Percentiles rank a stretch among this genome's conserved stretches.
Evolutionary conservation across 73 alveolate genomes (phyloP).

Genomic region (Breviolum minutum): DNA sequence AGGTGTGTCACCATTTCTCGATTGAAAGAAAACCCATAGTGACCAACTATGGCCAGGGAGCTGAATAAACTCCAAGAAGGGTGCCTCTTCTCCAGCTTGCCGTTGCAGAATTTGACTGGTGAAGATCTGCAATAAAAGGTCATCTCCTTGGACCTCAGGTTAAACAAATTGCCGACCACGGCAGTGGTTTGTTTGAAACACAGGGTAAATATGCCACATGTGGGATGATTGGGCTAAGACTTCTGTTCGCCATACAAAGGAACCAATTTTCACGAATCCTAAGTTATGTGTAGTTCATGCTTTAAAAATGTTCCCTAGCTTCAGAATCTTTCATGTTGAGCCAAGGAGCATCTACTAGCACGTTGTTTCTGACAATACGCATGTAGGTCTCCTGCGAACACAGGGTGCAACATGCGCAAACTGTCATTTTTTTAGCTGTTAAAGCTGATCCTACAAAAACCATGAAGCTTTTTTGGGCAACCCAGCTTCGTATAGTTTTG

Average conservation of each 20-base stretch:
- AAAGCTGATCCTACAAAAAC: too few species aligned
- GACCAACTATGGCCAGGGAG: not conserved
- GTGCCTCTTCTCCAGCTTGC: slow-evolving; percentile 89
- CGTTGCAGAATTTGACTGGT: slow-evolving; percentile 75
- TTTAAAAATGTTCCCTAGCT: too few species aligned
- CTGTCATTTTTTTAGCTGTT: not conserved
- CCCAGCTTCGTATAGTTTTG: not conserved
- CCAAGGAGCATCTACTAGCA: slow-evolving; percentile 64
- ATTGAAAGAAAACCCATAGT: not conserved
- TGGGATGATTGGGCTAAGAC: too few species aligned
- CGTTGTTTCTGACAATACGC: slow-evolving; percentile 82
- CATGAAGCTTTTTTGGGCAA: not conserved
- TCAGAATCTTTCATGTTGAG: too few species aligned
- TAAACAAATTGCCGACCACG: not conserved
- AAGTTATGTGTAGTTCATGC: too few species aligned
- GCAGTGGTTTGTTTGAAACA: too few species aligned
- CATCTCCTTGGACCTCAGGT: slow-evolving; percentile 71
- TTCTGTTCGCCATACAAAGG: too few species aligned
- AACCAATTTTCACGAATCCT: too few species aligned
- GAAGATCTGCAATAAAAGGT: slow-evolving; percentile 91
- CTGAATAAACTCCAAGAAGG: slow-evolving; percentile 95
- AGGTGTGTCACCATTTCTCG: not conserved
- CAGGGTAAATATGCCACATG: too few species aligned
- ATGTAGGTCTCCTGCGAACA: slow-evolving; percentile 56
- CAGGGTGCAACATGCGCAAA: not conserved